Evolutionary conservation across 179 eudicot species (phyloP).

Genomic region (Spergularia azorica): DNA sequence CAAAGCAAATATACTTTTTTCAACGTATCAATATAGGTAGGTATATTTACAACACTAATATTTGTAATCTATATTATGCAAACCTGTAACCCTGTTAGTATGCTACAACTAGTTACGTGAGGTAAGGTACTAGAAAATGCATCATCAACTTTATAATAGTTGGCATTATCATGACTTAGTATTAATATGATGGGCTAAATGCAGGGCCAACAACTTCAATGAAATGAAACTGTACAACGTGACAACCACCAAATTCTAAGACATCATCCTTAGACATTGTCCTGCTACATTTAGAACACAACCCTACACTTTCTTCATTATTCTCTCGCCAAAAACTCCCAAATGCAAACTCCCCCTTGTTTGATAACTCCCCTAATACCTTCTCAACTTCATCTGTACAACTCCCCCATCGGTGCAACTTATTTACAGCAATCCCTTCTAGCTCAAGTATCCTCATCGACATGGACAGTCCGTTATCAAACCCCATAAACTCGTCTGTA

Average conservation of each 20-base stretch:
- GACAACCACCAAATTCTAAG: conserved; percentile 30
- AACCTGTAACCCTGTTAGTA: too few species aligned
- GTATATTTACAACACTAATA: too few species aligned
- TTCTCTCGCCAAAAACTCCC: conserved; percentile 47
- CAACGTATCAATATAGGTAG: too few species aligned
- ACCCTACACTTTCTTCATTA: conserved; percentile 5
- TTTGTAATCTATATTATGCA: too few species aligned
- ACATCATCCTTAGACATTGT: conserved; percentile 5
- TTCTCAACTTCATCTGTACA: conserved; percentile 37
- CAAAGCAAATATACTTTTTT: too few species aligned
- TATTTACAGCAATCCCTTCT: conserved; percentile 8
- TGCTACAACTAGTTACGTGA: too few species aligned
- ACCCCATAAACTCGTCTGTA: neutral
- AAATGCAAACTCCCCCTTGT: conserved; percentile 45
- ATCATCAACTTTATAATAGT: neutral
- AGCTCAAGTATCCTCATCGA: conserved; percentile 16
- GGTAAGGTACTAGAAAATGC: too few species aligned
- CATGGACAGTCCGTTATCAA: neutral
- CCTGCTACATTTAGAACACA: conserved; percentile 19
- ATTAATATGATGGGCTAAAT: conserved; percentile 1
- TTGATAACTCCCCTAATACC: conserved; percentile 36
- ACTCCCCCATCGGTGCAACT: conserved; percentile 29
- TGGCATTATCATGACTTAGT: conserved; percentile 2
- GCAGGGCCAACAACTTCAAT: conserved; percentile 32
- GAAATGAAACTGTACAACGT: conserved; percentile 41